Percentiles rank a stretch among this genome's conserved stretches.
Evolutionary conservation across 768 basidiomycete genomes (phyloP).

Genomic region (Suillus decipiens): DNA sequence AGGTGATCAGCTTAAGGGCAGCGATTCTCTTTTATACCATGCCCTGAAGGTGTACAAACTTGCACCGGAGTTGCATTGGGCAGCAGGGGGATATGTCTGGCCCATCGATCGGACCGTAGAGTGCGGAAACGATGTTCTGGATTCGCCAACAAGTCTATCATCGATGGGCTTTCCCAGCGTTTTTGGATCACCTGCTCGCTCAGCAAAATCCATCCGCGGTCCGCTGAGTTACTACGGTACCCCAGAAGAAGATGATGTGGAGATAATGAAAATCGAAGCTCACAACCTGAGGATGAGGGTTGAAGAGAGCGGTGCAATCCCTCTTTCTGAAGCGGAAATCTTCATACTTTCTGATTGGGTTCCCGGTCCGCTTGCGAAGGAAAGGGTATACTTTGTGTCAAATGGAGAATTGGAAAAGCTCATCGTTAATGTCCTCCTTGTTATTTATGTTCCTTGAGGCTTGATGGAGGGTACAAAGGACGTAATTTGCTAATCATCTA

Average conservation of each 20-base stretch:
- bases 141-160: conserved; percentile 22
- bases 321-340: conserved; percentile 63
- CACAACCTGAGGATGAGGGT: conserved; percentile 53
- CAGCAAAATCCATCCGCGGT: conserved; percentile 40
- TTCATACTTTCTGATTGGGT: conserved; percentile 56
- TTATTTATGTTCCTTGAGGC: conserved; percentile 63
- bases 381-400: conserved; percentile 69
- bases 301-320: conserved; percentile 67
- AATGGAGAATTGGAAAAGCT: conserved; percentile 70
- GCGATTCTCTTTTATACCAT: conserved; percentile 74
- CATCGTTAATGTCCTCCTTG: conserved; percentile 73
- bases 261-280: conserved; percentile 28
- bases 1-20: conserved; percentile 64
- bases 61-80: conserved; percentile 73
- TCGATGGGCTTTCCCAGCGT: conserved; percentile 29
- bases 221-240: conserved; percentile 49
- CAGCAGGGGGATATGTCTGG: conserved; percentile 84
- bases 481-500: conserved; percentile 7
- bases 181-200: conserved; percentile 24
- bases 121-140: conserved; percentile 47
- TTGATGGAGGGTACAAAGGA: neutral
- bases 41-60: conserved; percentile 79
- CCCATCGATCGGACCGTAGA: conserved; percentile 71
- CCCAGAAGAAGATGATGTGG: conserved; percentile 39
- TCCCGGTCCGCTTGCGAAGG: conserved; percentile 53